phyloP scores from a whole-genome alignment of 2,329 filamentous ascomycete species.

The Clonostachys byssicola region DNA sequence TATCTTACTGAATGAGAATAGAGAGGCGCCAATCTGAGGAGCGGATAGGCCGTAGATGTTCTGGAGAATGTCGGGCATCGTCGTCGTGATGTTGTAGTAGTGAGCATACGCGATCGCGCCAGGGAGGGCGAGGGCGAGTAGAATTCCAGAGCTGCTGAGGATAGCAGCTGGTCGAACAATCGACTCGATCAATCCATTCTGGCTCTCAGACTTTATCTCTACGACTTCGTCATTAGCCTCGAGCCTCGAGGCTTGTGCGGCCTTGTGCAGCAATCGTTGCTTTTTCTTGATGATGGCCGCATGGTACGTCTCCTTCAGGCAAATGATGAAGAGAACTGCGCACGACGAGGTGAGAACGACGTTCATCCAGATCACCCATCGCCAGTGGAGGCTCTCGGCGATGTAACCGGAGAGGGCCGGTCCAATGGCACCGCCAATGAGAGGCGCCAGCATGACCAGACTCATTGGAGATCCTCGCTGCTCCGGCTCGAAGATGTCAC shows the following conservation, averaged over 20 bases:
- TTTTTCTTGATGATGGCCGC: constrained; percentile 39
- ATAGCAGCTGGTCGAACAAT: constrained; percentile 40
- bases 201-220: no score
- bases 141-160: constrained; percentile 43
- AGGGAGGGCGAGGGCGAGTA: constrained; percentile 42
- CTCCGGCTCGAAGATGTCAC: constrained; percentile 56
- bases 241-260: background rate
- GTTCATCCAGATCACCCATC: constrained; percentile 45
- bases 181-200: constrained; percentile 16
- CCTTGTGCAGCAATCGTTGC: background rate
- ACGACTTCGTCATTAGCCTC: background rate
- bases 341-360: constrained; percentile 39
- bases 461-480: constrained; percentile 55
- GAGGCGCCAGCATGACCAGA: constrained; percentile 49
- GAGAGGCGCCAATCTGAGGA: constrained; percentile 35
- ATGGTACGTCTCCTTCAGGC: constrained; percentile 58
- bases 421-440: constrained; percentile 53
- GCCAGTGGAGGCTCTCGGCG: constrained; percentile 51
- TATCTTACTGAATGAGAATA: no score
- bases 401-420: constrained; percentile 51
- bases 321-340: constrained; percentile 44
- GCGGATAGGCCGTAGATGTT: constrained; percentile 44
- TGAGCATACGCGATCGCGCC: constrained; percentile 44
- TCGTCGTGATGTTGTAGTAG: constrained; percentile 50
- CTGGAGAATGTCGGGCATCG: constrained; percentile 44